A percentile compares a stretch with the other conserved stretches of the same genome.
Conservation (phyloP, 1,284 basidiomycete species). For the Taiwanofungus camphoratus region DNA sequence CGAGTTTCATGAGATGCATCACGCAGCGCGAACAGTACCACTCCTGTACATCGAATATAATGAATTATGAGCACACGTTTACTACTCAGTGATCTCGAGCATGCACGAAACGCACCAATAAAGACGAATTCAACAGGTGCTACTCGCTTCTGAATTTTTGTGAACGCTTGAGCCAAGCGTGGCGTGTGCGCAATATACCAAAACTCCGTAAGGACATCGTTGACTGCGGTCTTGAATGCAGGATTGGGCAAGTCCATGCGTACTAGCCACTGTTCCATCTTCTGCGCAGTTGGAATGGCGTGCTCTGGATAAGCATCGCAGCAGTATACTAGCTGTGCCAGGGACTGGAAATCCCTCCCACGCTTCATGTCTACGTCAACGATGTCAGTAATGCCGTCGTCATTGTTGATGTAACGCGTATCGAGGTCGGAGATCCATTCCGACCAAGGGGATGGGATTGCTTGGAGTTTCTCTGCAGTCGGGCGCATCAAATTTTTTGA, state of each 20-base stretch:
- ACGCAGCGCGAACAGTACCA: conserved; percentile 49
- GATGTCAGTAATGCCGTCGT: conserved; percentile 45
- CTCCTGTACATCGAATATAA: conserved; percentile 34
- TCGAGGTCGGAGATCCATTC: conserved; percentile 52
- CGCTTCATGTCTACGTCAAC: conserved; percentile 58
- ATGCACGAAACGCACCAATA: conserved; percentile 41
- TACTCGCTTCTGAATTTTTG: conserved; percentile 46
- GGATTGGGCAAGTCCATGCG: conserved; percentile 37
- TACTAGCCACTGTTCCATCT: conserved; percentile 54
- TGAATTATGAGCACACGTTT: not conserved
- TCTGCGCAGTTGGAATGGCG: conserved; percentile 42
- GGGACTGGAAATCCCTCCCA: conserved; percentile 64
- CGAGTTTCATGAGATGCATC: conserved; percentile 34
- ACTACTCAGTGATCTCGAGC: not conserved
- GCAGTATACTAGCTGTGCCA: conserved; percentile 60
- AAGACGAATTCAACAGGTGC: conserved; percentile 74
- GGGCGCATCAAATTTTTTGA: not conserved
- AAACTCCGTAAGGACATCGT: conserved; percentile 45
- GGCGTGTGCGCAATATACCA: conserved; percentile 42
- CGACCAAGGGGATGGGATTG: conserved; percentile 58
- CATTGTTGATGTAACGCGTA: conserved; percentile 40
- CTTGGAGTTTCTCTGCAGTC: conserved; percentile 62
- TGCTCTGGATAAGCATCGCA: conserved; percentile 48
- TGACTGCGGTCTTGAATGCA: conserved; percentile 44
- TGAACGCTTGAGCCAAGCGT: conserved; percentile 39